Evolutionary conservation across 805 yeast species (phyloP), one percentile per base, ranked within the genome.

Genomic region (Lipomyces starkeyi): DNA sequence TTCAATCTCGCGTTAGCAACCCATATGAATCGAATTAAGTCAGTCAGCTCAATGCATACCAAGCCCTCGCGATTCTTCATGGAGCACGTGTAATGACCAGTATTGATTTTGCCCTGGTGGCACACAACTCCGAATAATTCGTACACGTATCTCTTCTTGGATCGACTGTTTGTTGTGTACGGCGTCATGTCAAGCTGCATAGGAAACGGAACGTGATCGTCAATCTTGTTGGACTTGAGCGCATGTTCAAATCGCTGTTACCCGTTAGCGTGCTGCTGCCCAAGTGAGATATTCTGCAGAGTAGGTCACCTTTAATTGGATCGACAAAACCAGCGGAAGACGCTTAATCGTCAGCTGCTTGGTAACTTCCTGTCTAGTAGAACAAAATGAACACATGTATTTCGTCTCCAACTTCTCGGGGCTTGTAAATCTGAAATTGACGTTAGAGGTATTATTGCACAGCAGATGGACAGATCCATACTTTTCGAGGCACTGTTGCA

Each of bases 71-170:
- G 81, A 64, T 83, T 85, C 76, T 93, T 94, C 69, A 91, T 85
- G 74, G 88, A 83, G 20, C 95, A 89, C 14, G 93, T 85, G 77
- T 95, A 95, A 78, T 95, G 99, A 11, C 99, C 99, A 1, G 98
- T 95, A 76, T 92, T 92, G 6, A 94, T 95, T 22, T 94, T 88
- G 0, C 99, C 99, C 43, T 87, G 88, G 78, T 95, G 99, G 74
- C 92, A 87, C 9, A 95, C 89, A 40, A 93, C 86, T 1, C 94
- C 97, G 78, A 88, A 92, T 55, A 95, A 83, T 78, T 94, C 97
- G 78, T 90, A 94, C 1, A 87, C 78, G n/a, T 85, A 75, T 63
- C 82, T 68, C 34, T 64, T 67, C n/a, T 63, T 13, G 7, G 55
- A 58, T 66, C 59, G 65, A 59, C 64, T 68, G 49, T 22, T 60